These are phyloP conservation scores for Neurospora tetraspora DNA, from an alignment of 495 filamentous ascomycete species.

Conservation along the genomic window DNA sequence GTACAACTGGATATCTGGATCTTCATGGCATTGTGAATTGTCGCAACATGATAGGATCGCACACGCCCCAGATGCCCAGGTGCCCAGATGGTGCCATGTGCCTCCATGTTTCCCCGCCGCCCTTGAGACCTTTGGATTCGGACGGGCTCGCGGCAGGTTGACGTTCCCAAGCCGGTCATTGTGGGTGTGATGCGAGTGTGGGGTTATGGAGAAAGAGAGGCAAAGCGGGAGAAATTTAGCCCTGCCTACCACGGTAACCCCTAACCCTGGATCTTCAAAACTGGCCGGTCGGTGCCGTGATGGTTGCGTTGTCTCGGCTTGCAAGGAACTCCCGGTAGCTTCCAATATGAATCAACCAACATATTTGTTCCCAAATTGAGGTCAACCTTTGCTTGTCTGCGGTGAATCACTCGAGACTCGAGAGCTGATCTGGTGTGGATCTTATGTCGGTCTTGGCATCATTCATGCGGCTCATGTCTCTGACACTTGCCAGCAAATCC, in stretches of 20 bases:
- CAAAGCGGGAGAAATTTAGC: slow-evolving; percentile 28
- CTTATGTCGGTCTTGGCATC: background rate
- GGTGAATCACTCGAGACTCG: background rate
- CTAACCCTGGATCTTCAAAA: background rate
- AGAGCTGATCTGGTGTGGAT: background rate
- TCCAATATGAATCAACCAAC: background rate
- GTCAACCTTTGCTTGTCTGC: background rate
- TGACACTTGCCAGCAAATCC: background rate
- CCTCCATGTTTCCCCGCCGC: slow-evolving; percentile 19
- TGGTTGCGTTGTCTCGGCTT: background rate
- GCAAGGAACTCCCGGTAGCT: background rate
- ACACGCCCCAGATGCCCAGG: background rate
- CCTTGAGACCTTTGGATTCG: slow-evolving; percentile 7
- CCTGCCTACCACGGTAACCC: slow-evolving; percentile 6
- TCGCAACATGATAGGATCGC: slow-evolving; percentile 16
- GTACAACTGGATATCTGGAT: background rate
- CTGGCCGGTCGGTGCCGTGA: background rate
- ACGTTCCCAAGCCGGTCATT: slow-evolving; percentile 10
- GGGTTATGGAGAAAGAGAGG: slow-evolving; percentile 9
- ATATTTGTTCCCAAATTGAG: background rate
- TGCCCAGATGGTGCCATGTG: slow-evolving; percentile 14
- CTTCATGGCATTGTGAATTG: slow-evolving; percentile 4
- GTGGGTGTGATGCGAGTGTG: slow-evolving; percentile 19
- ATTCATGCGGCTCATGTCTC: background rate
- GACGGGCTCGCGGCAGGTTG: slow-evolving; percentile 24